Percentiles rank a stretch among this genome's conserved stretches.
Evolutionary conservation across 345 rosid species (phyloP).

Genomic region (Lumnitzera littorea): DNA sequence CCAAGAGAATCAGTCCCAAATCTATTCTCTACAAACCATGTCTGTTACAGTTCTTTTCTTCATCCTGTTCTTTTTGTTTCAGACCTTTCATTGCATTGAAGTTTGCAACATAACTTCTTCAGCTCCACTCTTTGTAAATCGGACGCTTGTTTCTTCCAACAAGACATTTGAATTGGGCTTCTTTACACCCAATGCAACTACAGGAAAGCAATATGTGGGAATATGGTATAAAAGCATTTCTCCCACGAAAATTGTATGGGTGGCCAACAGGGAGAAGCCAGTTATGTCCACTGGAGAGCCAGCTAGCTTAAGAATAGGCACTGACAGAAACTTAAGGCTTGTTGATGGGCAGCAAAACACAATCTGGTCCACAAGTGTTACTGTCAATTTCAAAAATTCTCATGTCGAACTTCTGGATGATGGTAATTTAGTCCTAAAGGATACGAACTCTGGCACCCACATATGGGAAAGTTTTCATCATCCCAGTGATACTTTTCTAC

Average conservation of each 20-base stretch:
- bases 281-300: constrained; percentile 14
- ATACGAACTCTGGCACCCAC: constrained; percentile 12
- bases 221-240: constrained; percentile 24
- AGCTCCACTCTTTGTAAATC: not conserved
- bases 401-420: not conserved
- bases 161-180: constrained; percentile 23
- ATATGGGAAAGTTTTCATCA: constrained; percentile 10
- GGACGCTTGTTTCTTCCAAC: constrained; percentile 2
- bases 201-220: constrained; percentile 17
- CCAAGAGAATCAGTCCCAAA: too few species aligned
- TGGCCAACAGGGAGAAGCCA: constrained; percentile 27
- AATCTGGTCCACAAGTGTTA: constrained; percentile 21
- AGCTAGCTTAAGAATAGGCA: constrained; percentile 6
- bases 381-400: constrained; percentile 5
- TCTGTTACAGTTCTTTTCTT: too few species aligned
- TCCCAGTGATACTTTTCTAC: constrained; percentile 5
- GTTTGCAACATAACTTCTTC: too few species aligned
- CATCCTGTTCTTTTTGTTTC: too few species aligned
- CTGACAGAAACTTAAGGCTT: constrained; percentile 11
- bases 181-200: constrained; percentile 14
- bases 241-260: constrained; percentile 14
- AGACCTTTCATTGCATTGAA: too few species aligned
- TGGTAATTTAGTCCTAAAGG: constrained; percentile 15
- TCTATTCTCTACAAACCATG: too few species aligned
- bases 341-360: constrained; percentile 3